Base-by-base conservation (phyloP, 225 moss, liverwort and hornwort genomes). In the Polytrichum commune region DNA sequence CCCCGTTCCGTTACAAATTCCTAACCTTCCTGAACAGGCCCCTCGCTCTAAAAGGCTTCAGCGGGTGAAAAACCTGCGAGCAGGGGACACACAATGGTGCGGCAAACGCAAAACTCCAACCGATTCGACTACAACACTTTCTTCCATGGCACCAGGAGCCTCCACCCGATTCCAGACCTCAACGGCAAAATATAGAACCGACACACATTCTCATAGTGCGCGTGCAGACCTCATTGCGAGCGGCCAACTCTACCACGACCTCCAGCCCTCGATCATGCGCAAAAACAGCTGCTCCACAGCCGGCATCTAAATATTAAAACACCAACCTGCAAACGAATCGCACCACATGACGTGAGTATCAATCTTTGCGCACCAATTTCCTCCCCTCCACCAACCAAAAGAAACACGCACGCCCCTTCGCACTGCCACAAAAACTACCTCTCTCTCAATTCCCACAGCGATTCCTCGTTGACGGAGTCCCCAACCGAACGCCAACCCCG, bases 191-290 rank as follows among this genome's bases (percentile, higher is more conserved):
- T 57, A 62, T n/a, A 0, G 30, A 54, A 68, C 5, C 65, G 24
- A 75, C 73, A 54, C 53, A 19, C 46, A 78, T 29, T 27, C 32
- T 13, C 8, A 32, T 19, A 76, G 72, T 70, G 70, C 77, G 77
- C 64, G 70, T 64, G 75, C 77, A 60, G 63, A 86, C 86, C 86
- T 86, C 86, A 86, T 86, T 83, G 86, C 86, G 77, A 73, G 75
- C 68, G 75, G 69, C 72, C 71, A 77, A 77, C 69, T 77, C 83
- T 79, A 79, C 61, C 75, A 76, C 80, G 60, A 55, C 62, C 38
- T 63, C 64, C 60, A 35, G 76, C 73, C 66, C 73, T 56, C 60
- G 72, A 28, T 35, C 70, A 73, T 75, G 73, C 75, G 76, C 70
- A 78, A 73, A 13, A 80, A 70, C 71, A 86, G 77, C 83, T 80